A percentile compares a stretch with the other conserved stretches of the same genome.
phyloP scores from a whole-genome alignment of 495 filamentous ascomycete genomes.

The Tuber brumale region DNA sequence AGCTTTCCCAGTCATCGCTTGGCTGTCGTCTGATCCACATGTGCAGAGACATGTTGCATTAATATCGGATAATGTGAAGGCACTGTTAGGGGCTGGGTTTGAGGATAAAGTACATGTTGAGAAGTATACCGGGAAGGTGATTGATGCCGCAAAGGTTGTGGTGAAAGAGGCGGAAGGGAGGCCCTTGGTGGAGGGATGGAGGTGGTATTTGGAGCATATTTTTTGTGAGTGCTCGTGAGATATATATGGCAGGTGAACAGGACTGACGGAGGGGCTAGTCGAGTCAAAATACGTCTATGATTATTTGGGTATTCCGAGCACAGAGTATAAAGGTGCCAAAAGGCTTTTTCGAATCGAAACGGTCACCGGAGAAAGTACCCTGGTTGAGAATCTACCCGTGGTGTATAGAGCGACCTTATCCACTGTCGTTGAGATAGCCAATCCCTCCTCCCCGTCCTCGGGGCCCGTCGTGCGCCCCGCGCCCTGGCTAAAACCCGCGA shows the following conservation, averaged over 20 bases:
- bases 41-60: constrained; percentile 30
- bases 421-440: constrained; percentile 29
- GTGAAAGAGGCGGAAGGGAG: constrained; percentile 50
- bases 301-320: constrained; percentile 25
- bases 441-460: constrained; percentile 6
- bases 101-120: constrained; percentile 34
- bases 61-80: constrained; percentile 33
- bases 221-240: constrained; percentile 45
- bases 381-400: not conserved
- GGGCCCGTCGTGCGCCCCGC: not conserved
- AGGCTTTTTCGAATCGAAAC: constrained; percentile 41
- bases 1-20: constrained; percentile 28
- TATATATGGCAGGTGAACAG: not conserved
- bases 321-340: constrained; percentile 41
- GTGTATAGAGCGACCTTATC: constrained; percentile 23
- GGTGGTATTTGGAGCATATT: constrained; percentile 56
- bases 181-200: constrained; percentile 51
- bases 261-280: constrained; percentile 15
- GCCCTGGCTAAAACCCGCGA: not conserved
- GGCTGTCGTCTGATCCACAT: constrained; percentile 38
- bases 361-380: constrained; percentile 17
- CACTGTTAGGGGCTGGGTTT: constrained; percentile 26
- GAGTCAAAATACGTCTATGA: constrained; percentile 39
- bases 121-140: constrained; percentile 30
- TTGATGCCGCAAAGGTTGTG: constrained; percentile 46